phyloP scores from a whole-genome alignment of 2,329 filamentous ascomycete genomes.

The Fusarium incarnatum region DNA sequence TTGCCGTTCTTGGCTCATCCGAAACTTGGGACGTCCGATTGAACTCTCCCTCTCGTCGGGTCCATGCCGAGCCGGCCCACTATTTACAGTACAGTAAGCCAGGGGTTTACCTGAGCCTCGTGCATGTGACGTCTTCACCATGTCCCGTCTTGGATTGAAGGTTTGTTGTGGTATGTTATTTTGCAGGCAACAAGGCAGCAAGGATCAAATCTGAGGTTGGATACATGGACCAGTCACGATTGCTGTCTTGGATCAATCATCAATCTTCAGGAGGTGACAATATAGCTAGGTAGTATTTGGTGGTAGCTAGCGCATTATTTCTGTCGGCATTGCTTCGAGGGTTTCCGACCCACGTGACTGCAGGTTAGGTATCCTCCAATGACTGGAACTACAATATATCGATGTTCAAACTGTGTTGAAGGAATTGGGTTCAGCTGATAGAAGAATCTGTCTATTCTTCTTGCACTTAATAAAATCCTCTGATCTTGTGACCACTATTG shows the following conservation, averaged over 20 bases:
- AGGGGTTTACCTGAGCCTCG: not conserved
- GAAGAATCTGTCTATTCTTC: not conserved
- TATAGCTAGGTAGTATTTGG: fast-evolving
- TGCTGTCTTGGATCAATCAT: not conserved
- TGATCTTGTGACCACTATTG: not conserved
- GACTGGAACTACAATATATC: not conserved
- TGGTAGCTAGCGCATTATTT: not conserved
- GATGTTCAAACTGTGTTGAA: not conserved
- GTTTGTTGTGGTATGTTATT: not conserved
- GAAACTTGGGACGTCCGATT: slow-evolving; percentile 1
- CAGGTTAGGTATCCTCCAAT: not conserved
- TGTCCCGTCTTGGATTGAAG: not conserved
- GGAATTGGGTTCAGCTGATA: not conserved
- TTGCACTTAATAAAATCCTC: not conserved
- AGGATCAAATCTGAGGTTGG: not conserved
- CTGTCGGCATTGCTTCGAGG: not conserved
- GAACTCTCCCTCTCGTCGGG: not conserved
- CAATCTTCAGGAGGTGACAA: fast-evolving
- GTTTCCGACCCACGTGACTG: not conserved
- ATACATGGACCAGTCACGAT: not conserved
- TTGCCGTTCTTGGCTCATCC: not conserved
- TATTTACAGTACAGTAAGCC: not conserved
- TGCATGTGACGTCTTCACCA: not conserved
- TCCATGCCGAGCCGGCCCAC: not conserved
- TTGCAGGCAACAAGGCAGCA: not conserved